Evolutionary conservation across 495 filamentous ascomycete genomes (phyloP), one percentile per base, ranked within the genome.

Genomic region (Talaromyces thailandensis): DNA sequence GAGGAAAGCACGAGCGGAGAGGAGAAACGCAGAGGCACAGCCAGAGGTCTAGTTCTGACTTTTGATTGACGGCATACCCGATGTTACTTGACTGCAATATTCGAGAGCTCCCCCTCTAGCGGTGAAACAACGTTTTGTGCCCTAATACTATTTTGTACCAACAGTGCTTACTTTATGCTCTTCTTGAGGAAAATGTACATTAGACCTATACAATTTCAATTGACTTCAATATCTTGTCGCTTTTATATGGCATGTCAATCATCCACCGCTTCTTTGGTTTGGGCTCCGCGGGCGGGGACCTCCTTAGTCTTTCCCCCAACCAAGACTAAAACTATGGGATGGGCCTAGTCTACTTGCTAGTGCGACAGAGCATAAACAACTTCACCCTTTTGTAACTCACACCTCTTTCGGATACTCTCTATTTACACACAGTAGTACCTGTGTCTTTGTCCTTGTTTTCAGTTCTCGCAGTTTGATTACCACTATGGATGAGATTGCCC

Each of bases 401-500:
- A 21, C 55, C 26, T 57, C 12, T 11, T 9, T 29, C 31, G 4
- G 24, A 57, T 18, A 16, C 55, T 16, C 14, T 2, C 25, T 23
- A 57, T 32, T 26, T 32, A 21, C 18, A 21, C 55, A 32, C 28
- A 57, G 31, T 57, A 32, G 4, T 35, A 35, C 0, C 18, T 18
- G 31, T 37, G 55, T 21, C 7, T 12, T 57, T 57, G 43, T 37
- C 5, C 55, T 57, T 16, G 55, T 21, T 57, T 32, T 25, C 14
- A 53, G 21, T 53, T 16, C 50, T 21, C 50, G 25, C 25, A 53
- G 21, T 53, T 57, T 57, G 55, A 29, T 57, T 21, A 32, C 62
- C 69, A 82, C 64, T 75, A 96, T 96, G 91, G 94, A 96, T 74
- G 94, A 98, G 76, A 96, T 98, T 68, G 90, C 92, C 61, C 86